Percentiles rank a stretch among this genome's conserved stretches.
These are phyloP conservation scores for Graphiopsis chlorocephala DNA, from an alignment of 2,329 filamentous ascomycete genomes.

Conservation along the genomic window DNA sequence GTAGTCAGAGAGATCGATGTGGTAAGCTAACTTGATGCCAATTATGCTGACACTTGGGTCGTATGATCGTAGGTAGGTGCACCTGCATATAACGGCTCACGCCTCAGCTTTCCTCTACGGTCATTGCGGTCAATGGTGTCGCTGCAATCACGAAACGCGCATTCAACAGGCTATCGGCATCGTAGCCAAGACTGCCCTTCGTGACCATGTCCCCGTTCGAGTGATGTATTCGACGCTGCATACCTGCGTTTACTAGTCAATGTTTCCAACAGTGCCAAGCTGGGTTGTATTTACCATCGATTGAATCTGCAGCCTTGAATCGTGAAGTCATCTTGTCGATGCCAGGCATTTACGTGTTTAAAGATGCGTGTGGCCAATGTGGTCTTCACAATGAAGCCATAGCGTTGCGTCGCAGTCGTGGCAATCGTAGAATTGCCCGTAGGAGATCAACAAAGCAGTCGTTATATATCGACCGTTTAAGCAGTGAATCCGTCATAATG, in stretches of 20 bases:
- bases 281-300: background rate
- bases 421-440: too few species aligned
- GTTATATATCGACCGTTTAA: too few species aligned
- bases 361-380: too few species aligned
- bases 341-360: too few species aligned
- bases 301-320: too few species aligned
- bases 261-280: background rate
- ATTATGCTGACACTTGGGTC: background rate
- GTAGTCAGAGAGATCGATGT: background rate
- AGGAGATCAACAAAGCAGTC: too few species aligned
- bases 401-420: too few species aligned
- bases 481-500: too few species aligned
- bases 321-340: too few species aligned
- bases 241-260: background rate
- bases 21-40: background rate
- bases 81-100: background rate
- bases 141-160: background rate
- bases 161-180: background rate
- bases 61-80: too few species aligned
- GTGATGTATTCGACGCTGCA: background rate
- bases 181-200: background rate
- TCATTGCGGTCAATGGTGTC: background rate
- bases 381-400: too few species aligned
- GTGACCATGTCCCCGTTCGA: background rate
- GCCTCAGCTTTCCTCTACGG: background rate